Evolutionary conservation across 2,329 filamentous ascomycete genomes (phyloP).

Genomic region (Periconia macrospinosa): DNA sequence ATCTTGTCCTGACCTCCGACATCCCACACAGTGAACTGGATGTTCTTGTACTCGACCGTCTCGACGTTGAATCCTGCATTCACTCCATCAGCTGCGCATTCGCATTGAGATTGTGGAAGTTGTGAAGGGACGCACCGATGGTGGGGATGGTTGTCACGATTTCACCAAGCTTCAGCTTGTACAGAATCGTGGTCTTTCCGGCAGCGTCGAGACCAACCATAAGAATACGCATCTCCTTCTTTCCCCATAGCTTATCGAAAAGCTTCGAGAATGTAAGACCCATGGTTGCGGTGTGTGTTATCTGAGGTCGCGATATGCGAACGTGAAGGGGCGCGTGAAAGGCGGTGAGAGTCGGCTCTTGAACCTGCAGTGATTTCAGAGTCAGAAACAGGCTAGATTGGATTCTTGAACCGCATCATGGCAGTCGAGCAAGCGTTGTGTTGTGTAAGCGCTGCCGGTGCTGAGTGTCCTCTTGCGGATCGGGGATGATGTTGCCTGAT

Average conservation of each 20-base stretch:
- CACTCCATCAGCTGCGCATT: conserved; percentile 25
- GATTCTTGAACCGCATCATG: conserved; percentile 11
- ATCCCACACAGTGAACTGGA: conserved; percentile 99
- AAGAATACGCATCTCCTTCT: conserved; percentile 97
- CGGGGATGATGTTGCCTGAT: conserved; percentile 25
- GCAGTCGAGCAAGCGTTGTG: conserved; percentile 10
- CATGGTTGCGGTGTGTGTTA: conserved; percentile 67
- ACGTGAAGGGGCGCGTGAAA: conserved; percentile 28
- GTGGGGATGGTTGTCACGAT: conserved; percentile 98
- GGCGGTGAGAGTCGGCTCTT: conserved; percentile 37
- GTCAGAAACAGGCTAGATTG: conserved; percentile 12
- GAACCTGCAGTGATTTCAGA: conserved; percentile 30
- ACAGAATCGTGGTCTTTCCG: conserved; percentile 96
- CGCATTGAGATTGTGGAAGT: conserved; percentile 1
- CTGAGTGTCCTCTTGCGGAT: conserved; percentile 29
- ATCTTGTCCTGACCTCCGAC: conserved; percentile 99
- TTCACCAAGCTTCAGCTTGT: conserved; percentile 98
- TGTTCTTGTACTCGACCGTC: conserved; percentile 98
- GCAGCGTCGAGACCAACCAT: conserved; percentile 98
- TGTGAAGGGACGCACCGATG: conserved; percentile 60
- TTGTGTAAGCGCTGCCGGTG: conserved; percentile 22
- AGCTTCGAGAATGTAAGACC: conserved; percentile 92
- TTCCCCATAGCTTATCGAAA: conserved; percentile 98
- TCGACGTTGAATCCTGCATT: conserved; percentile 87
- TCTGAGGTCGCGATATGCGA: conserved; percentile 23